phyloP scores from a whole-genome alignment of 352 stramenopile genomes.

The Salisapilia sapeloensis region DNA sequence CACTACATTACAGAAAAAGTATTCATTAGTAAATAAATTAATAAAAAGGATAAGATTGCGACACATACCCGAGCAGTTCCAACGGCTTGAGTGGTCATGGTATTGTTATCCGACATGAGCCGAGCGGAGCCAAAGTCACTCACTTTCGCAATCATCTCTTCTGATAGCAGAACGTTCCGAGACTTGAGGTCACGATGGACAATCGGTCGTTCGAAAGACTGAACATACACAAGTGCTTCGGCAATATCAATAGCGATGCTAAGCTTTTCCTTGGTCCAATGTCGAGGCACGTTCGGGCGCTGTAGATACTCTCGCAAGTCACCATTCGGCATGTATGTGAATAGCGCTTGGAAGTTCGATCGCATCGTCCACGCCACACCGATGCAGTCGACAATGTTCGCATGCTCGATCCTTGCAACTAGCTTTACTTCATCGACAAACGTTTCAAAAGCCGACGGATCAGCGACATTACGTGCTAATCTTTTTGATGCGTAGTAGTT shows the following conservation, averaged over 20 bases:
- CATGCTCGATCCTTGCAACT: conserved; percentile 2
- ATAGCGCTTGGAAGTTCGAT: conserved; percentile 4
- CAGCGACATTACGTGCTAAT: too few relatives aligned
- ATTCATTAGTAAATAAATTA: too few relatives aligned
- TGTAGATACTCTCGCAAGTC: conserved; percentile 2
- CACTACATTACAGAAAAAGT: too few relatives aligned
- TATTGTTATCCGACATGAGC: conserved; percentile 17
- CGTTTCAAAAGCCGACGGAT: too few relatives aligned
- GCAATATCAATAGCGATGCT: conserved; percentile 30
- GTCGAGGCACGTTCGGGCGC: conserved; percentile 12
- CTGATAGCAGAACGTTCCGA: conserved; percentile 24
- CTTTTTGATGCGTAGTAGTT: too few relatives aligned
- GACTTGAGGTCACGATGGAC: conserved; percentile 52
- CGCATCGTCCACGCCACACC: conserved; percentile 4
- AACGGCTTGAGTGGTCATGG: conserved; percentile 29
- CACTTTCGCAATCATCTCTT: conserved; percentile 28
- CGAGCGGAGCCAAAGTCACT: conserved; percentile 42
- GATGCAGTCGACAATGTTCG: conserved; percentile 3
- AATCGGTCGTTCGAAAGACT: conserved; percentile 28
- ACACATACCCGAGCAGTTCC: conserved; percentile 26
- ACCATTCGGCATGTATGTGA: conserved; percentile 6
- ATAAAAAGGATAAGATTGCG: too few relatives aligned
- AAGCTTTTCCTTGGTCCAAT: conserved; percentile 20
- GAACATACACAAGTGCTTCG: conserved; percentile 38
- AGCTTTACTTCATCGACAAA: conserved; percentile 5